Evolutionary conservation across 2,329 filamentous ascomycete species (phyloP), one percentile per base, ranked within the genome.

Genomic region (Gnomoniopsis sp.): DNA sequence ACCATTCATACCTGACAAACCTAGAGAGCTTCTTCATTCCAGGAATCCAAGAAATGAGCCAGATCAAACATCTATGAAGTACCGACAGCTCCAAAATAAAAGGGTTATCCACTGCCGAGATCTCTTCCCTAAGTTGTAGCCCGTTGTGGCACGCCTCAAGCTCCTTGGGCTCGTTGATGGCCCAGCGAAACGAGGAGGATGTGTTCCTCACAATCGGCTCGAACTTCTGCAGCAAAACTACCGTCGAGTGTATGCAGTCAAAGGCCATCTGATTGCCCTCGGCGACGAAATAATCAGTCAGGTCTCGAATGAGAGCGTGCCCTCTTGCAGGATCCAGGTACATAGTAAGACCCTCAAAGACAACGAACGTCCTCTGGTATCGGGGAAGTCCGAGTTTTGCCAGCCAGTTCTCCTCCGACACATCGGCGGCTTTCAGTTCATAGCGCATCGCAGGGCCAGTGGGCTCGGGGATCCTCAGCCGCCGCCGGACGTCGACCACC

Each of bases 301-400:
- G 10, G 8, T 43, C 26, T 23, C 57, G 53, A n/a, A 62, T 38
- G 11, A 62, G 46, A 2, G 3, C 15, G 3, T 53, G 53, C 3
- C 57, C 57, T 23, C 60, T 46, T 0, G 43, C 50, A 15, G 60
- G 49, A 47, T 59, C n/a, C 48, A 63, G 46, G 19, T 63, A 63
- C 59, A 58, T 59, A 12, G 59, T 23, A n/a, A 63, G 33, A 6
- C 61, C 61, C 46, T 63, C 61, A 15, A 63, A 59, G 6, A 63
- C 52, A 15, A 63, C 59, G 17, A 59, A 34, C 6, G 58, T 59
- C n/a, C 15, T 49, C 23, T 49, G 19, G 44, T 53, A 30, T 34
- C 54, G 55, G 1, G 55, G 55, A 4, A 61, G 34, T 3, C 10
- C 6, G 26, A 62, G 22, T 21, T 33, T 36, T 14, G 54, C 38